These are phyloP conservation scores for Lithohypha guttulata DNA, from an alignment of 2,329 filamentous ascomycete genomes.

Conservation along the genomic window DNA sequence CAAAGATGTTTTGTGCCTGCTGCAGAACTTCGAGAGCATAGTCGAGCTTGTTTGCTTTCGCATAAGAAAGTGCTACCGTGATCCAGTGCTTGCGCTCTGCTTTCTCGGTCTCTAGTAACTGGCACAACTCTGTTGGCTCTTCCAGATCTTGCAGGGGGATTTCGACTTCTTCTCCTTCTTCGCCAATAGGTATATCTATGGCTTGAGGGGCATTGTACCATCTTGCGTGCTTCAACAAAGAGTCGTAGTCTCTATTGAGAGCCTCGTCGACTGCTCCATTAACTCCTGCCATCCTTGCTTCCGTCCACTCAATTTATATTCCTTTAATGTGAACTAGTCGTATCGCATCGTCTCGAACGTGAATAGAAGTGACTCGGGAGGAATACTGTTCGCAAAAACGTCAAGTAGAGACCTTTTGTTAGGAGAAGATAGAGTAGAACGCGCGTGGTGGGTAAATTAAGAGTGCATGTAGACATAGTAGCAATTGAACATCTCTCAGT, in stretches of 20 bases:
- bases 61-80: slow-evolving; percentile 92
- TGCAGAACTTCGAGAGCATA: slow-evolving; percentile 62
- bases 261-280: background rate
- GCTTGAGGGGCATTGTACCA: slow-evolving; percentile 35
- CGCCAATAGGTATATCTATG: slow-evolving; percentile 54
- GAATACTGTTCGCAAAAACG: no score
- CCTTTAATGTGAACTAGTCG: background rate
- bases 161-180: slow-evolving; percentile 66
- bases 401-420: no score
- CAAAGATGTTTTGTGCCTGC: slow-evolving; percentile 63
- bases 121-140: slow-evolving; percentile 89
- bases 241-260: slow-evolving; percentile 7
- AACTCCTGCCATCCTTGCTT: slow-evolving; percentile 4
- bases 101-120: slow-evolving; percentile 85
- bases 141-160: slow-evolving; percentile 86
- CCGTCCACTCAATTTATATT: background rate
- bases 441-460: no score
- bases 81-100: slow-evolving; percentile 93
- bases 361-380: no score
- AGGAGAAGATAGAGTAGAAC: no score
- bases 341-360: no score
- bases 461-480: no score
- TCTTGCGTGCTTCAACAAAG: slow-evolving; percentile 4
- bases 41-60: slow-evolving; percentile 88
- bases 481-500: no score